Base-by-base conservation (phyloP, 2,329 filamentous ascomycete genomes). In the Penicillium sp. region DNA sequence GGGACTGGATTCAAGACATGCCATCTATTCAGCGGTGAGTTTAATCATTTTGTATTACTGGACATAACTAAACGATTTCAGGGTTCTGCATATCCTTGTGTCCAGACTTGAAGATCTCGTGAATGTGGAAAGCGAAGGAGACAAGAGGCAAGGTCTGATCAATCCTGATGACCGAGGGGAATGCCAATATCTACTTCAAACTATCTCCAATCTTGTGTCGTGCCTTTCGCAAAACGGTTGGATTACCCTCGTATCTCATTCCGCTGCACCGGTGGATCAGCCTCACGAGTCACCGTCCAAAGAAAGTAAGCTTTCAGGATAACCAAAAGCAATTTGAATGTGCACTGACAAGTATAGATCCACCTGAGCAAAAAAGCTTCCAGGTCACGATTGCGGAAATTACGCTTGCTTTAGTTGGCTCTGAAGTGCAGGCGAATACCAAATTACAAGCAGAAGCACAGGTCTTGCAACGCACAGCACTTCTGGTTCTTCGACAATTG, bases 161-260 rank as follows among this genome's bases (percentile, higher is more conserved):
- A 20, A 52, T 40, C 18, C 46, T 1, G 85, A 91, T 60, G 89
- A 95, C 62, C 79, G 91, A 7, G 87, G 89, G 60, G 81, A 91
- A 56, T 90, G 86, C 59, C 75, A 90, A 2, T 95, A 96, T 69
- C 88, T 93, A 65, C 74, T 97, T 20, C 83, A 84, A 52, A 88
- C 88, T 2, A 71, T 96, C 1, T 85, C 85, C 5, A 88, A 90
- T 62, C 81, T 95, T 24, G 74, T 96, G 16, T 79, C 82, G 24
- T 86, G 84, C 71, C 83, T 84, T 56, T 88, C 81, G 20, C 85
- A 88, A 47, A 81, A 82, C 52, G 85, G 87, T 8, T 92, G 90
- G 88, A 78, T 81, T 12, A 81, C 87, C 4, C 74, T 95, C 40
- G 84, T 88, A 1, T 84, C 84, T 5, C 87, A 86, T 53, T 75